These are phyloP conservation scores for Salicornia ramosissima DNA, from an alignment of 148 eudicot species.

Conservation along the genomic window DNA sequence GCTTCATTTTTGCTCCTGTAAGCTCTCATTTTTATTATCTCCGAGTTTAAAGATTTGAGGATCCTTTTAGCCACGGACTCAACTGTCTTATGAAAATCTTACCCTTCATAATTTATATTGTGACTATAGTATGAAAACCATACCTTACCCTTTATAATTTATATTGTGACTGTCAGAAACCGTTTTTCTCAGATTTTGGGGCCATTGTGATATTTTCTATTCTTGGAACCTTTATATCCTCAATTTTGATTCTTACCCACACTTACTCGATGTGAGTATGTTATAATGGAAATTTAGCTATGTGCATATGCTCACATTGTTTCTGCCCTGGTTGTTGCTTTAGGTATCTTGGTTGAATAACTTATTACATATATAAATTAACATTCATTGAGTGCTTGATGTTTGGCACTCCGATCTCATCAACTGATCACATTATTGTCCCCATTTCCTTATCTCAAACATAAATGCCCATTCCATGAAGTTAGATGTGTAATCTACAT, in stretches of 20 bases:
- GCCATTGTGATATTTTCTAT: conserved; percentile 91
- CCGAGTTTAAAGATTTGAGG: not conserved
- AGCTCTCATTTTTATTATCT: conserved; percentile 28
- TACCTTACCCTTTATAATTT: too few relatives aligned
- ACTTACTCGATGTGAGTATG: not conserved
- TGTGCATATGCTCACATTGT: conserved; percentile 9
- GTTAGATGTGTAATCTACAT: too few relatives aligned
- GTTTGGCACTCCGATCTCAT: conserved; percentile 98
- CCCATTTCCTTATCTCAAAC: too few relatives aligned
- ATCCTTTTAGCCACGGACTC: not conserved
- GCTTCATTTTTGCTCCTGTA: conserved; percentile 93
- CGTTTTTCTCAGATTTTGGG: conserved; percentile 97
- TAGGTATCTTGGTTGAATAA: conserved; percentile 90
- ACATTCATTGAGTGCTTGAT: conserved; percentile 92
- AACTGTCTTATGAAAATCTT: not conserved
- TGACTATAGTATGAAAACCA: too few relatives aligned
- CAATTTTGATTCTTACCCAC: conserved; percentile 37
- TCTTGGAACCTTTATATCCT: conserved; percentile 84
- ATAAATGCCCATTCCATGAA: too few relatives aligned
- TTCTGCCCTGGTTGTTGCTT: not conserved
- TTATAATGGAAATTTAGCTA: not conserved
- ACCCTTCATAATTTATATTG: not conserved
- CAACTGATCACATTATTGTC: conserved; percentile 98
- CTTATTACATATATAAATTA: conserved; percentile 70
- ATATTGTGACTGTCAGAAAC: conserved; percentile 82